A percentile compares a stretch with the other conserved stretches of the same genome.
Evolutionary conservation across 352 stramenopile genomes (phyloP).

Genomic region (Globisporangium acanthophoron): DNA sequence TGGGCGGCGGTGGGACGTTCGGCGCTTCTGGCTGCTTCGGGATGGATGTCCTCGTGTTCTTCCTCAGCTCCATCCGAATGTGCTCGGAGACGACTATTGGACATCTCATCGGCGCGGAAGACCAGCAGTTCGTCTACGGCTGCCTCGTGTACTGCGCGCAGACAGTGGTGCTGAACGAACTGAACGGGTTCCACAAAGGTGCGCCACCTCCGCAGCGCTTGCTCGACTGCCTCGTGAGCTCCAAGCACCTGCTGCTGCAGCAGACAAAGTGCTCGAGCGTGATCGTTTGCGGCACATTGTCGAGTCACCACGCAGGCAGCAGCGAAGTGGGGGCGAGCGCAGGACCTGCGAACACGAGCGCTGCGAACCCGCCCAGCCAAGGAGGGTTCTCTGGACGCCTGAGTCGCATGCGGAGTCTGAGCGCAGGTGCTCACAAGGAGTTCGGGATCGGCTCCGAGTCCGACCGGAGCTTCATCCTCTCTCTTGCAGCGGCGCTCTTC

Average conservation of each 20-base stretch:
- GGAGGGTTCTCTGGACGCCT: conserved; percentile 26
- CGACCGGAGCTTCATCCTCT: conserved; percentile 67
- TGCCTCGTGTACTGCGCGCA: conserved; percentile 63
- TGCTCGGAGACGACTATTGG: conserved; percentile 26
- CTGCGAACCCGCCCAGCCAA: conserved; percentile 1
- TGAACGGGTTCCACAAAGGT: conserved; percentile 37
- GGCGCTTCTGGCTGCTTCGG: conserved; percentile 40
- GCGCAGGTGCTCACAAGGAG: conserved; percentile 46
- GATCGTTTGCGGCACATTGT: conserved; percentile 34
- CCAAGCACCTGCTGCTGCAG: conserved; percentile 57
- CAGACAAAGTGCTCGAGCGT: conserved; percentile 58
- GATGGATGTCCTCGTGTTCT: conserved; percentile 40
- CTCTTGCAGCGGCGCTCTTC: conserved; percentile 49
- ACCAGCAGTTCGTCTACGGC: conserved; percentile 71
- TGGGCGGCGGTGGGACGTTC: background rate
- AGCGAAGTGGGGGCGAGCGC: background rate
- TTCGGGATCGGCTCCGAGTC: conserved; percentile 64
- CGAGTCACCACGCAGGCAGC: conserved; percentile 9
- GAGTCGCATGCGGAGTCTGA: conserved; percentile 46
- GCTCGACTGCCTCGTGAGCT: conserved; percentile 34
- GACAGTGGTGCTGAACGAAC: conserved; percentile 45
- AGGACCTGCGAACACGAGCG: background rate
- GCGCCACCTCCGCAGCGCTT: conserved; percentile 18
- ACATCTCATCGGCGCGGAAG: conserved; percentile 38
- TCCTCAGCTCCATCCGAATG: conserved; percentile 37